Evolutionary conservation across 2,329 filamentous ascomycete species (phyloP).

Genomic region (Fusarium sp.): DNA sequence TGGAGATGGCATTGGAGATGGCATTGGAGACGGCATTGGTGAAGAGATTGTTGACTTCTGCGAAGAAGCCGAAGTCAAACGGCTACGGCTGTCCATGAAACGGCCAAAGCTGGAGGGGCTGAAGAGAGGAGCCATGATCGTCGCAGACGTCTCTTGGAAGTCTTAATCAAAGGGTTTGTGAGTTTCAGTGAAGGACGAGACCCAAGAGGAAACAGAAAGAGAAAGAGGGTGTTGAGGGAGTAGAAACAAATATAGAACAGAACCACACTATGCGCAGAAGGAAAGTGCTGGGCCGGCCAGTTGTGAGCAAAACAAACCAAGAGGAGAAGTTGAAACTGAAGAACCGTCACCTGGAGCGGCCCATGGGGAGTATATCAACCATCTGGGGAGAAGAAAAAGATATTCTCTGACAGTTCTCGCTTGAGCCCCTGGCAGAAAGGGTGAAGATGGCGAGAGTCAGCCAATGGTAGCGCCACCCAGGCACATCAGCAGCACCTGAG

Average conservation of each 20-base stretch:
- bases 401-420: conserved; percentile 38
- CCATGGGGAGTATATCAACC: conserved; percentile 41
- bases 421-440: conserved; percentile 35
- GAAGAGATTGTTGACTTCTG: conserved; percentile 40
- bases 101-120: conserved; percentile 40
- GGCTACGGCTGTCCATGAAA: conserved; percentile 32
- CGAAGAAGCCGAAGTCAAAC: conserved; percentile 24
- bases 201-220: conserved; percentile 30
- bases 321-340: conserved; percentile 40
- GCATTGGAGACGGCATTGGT: conserved; percentile 26
- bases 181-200: conserved; percentile 31
- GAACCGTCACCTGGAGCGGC: conserved; percentile 38
- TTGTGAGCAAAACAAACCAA: conserved; percentile 32
- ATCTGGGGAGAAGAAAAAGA: conserved; percentile 27
- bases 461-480: conserved; percentile 22
- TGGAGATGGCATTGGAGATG: conserved; percentile 19
- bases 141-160: conserved; percentile 10
- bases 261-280: conserved; percentile 19
- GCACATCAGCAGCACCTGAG: conserved; percentile 32
- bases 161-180: conserved; percentile 13
- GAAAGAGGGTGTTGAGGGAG: conserved; percentile 26
- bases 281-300: conserved; percentile 42
- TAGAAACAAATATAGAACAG: conserved; percentile 33
- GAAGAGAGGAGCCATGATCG: conserved; percentile 42
- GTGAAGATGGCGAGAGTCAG: conserved; percentile 1